These are phyloP conservation scores for Dendrobium catenatum DNA, from an alignment of 106 monocot species.

Conservation along the genomic window DNA sequence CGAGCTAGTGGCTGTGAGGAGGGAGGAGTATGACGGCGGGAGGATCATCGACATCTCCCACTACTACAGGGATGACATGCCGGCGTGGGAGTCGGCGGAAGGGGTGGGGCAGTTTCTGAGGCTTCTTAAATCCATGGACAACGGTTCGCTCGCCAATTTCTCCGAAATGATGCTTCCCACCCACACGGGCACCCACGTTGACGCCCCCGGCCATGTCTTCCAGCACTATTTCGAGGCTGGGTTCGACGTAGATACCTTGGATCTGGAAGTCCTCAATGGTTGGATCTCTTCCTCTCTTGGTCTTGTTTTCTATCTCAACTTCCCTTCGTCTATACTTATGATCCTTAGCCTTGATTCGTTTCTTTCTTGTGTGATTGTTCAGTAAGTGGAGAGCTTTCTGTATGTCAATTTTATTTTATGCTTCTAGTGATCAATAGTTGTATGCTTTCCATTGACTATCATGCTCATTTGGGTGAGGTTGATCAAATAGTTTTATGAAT, in stretches of 20 bases:
- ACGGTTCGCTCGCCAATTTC: conserved; percentile 57
- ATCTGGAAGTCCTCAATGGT: conserved; percentile 86
- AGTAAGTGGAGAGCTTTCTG: no score
- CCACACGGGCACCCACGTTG: conserved; percentile 92
- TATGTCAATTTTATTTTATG: no score
- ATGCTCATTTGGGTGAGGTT: no score
- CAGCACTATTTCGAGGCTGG: conserved; percentile 90
- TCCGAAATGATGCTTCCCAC: conserved; percentile 64
- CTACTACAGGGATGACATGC: conserved; percentile 69
- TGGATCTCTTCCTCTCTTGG: not conserved
- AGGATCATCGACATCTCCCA: conserved; percentile 89
- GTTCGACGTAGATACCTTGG: conserved; percentile 84
- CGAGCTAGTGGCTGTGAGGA: conserved; percentile 22
- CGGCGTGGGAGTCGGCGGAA: conserved; percentile 35
- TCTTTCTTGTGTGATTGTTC: no score
- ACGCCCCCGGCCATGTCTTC: conserved; percentile 85
- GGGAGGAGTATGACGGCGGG: conserved; percentile 68
- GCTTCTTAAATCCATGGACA: conserved; percentile 63
- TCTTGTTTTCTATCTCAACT: no score
- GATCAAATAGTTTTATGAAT: no score
- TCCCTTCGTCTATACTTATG: no score
- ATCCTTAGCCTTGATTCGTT: not conserved
- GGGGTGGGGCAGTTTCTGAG: conserved; percentile 72
- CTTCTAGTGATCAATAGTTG: no score
- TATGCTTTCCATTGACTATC: no score